Evolutionary conservation across 2,329 filamentous ascomycete species (phyloP).

Genomic region (Talaromyces verruculosus): DNA sequence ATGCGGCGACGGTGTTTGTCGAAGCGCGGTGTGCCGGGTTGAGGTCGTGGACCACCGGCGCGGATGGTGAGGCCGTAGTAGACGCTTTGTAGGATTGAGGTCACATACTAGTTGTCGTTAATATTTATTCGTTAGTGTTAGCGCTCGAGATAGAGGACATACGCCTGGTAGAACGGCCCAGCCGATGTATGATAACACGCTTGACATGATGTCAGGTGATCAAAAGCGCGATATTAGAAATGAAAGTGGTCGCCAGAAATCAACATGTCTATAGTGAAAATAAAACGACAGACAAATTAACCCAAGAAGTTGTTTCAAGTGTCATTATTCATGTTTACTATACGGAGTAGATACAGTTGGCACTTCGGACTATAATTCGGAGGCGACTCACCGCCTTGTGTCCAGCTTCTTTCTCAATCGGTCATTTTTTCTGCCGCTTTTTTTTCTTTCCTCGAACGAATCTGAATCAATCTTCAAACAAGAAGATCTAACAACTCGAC

Average conservation of each 20-base stretch:
- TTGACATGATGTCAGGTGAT: conserved; percentile 33
- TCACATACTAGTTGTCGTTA: conserved; percentile 63
- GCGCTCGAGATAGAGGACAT: conserved; percentile 31
- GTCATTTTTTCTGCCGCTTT: conserved; percentile 15
- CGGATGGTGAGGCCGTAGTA: conserved; percentile 89
- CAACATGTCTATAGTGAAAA: neutral
- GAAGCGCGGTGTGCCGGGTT: conserved; percentile 65
- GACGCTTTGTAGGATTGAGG: conserved; percentile 72
- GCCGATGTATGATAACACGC: conserved; percentile 56
- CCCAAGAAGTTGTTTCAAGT: neutral
- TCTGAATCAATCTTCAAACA: neutral
- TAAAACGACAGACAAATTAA: neutral
- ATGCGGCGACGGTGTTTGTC: conserved; percentile 76
- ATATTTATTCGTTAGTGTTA: neutral
- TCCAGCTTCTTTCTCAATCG: neutral
- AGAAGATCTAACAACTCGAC: neutral
- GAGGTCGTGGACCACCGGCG: conserved; percentile 79
- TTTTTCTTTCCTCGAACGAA: conserved; percentile 4
- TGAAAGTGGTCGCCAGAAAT: neutral
- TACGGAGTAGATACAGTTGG: neutral
- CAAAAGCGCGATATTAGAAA: neutral
- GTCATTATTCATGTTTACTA: neutral
- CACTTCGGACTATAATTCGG: neutral
- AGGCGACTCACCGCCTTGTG: conserved; percentile 8
- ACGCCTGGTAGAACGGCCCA: conserved; percentile 65